phyloP scores from a whole-genome alignment of 768 basidiomycete species.

The Termitomyces sp. region DNA sequence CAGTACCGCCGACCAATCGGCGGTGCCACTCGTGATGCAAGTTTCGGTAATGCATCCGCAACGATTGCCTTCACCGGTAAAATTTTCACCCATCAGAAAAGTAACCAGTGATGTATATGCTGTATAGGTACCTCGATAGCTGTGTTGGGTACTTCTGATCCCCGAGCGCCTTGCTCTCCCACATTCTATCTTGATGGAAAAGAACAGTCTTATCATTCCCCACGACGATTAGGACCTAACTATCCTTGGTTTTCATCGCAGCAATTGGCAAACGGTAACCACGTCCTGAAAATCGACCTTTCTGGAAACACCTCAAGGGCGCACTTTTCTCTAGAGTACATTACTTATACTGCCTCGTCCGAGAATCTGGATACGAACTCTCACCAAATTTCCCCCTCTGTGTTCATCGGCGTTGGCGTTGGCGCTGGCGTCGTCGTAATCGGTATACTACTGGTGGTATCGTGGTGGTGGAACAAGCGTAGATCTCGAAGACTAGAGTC shows the following conservation, averaged over 20 bases:
- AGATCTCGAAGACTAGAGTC: neutral
- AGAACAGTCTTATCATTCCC: neutral
- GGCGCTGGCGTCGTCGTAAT: neutral
- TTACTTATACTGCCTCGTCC: neutral
- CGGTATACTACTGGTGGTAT: neutral
- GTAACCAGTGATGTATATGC: neutral
- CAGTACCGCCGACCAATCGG: neutral
- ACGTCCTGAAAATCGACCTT: neutral
- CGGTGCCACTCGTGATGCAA: neutral
- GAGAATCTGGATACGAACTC: neutral
- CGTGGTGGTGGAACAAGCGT: neutral
- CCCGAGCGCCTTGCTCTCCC: neutral
- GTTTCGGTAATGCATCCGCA: neutral
- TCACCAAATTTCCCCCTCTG: neutral
- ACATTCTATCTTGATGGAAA: neutral
- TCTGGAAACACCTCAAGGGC: neutral
- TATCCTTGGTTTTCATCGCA: slow-evolving; percentile 2
- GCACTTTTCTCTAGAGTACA: neutral
- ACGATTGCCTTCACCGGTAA: neutral
- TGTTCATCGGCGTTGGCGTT: neutral
- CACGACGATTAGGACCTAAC: neutral
- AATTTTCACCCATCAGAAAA: neutral
- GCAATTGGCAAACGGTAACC: neutral
- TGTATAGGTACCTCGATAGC: neutral
- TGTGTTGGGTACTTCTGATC: neutral